A percentile compares a stretch with the other conserved stretches of the same genome.
Evolutionary conservation across 1,284 basidiomycete genomes (phyloP).

Genomic region (Melanopsichium pennsylvanicum): DNA sequence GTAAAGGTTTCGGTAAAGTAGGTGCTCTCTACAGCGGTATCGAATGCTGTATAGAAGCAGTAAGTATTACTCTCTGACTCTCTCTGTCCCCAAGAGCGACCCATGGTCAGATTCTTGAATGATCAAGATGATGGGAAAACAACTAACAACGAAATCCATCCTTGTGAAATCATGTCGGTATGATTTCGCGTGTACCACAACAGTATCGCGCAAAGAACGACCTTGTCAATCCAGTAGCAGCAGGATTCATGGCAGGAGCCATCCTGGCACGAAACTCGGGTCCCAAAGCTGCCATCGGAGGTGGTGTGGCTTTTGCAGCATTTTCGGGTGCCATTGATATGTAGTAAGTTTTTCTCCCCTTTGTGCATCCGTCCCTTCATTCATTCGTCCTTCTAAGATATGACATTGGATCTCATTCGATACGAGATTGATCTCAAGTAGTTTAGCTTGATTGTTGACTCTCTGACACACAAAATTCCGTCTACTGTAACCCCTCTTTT

Average conservation of each 20-base stretch:
- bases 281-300: constrained; percentile 59
- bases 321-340: constrained; percentile 64
- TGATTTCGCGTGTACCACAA: neutral
- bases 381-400: no score
- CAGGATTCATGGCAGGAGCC: constrained; percentile 58
- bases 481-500: no score
- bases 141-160: no score
- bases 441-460: no score
- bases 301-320: constrained; percentile 62
- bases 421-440: no score
- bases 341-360: constrained; percentile 39
- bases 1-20: constrained; percentile 93
- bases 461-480: no score
- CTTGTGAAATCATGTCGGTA: no score
- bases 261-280: constrained; percentile 62
- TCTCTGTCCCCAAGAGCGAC: no score
- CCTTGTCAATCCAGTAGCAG: constrained; percentile 57
- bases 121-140: no score
- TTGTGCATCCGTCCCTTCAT: no score
- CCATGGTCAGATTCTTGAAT: no score
- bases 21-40: constrained; percentile 90
- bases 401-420: no score
- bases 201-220: constrained; percentile 65
- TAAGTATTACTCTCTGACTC: constrained; percentile 69
- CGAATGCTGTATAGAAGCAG: constrained; percentile 94